These are phyloP conservation scores for Haplosporangium sp. DNA, from an alignment of 371 early-diverging fungal species.

Conservation along the genomic window DNA sequence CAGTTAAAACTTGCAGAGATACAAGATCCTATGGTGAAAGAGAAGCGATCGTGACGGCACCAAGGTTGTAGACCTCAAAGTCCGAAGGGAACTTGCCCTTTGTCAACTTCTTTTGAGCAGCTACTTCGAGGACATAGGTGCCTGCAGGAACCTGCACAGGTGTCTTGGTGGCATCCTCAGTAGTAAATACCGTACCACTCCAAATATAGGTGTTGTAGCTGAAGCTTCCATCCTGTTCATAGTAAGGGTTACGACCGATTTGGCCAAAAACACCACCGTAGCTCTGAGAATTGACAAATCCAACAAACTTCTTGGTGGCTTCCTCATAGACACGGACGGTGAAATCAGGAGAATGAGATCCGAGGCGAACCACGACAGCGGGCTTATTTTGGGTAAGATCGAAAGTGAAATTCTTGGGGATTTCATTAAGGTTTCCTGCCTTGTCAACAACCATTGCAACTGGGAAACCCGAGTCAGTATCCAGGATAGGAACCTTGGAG, in stretches of 20 bases:
- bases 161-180: background rate
- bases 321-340: conserved; percentile 26
- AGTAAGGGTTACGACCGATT: conserved; percentile 20
- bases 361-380: conserved; percentile 19
- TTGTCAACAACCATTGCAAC: background rate
- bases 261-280: conserved; percentile 18
- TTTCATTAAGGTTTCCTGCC: background rate
- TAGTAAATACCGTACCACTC: conserved; percentile 20
- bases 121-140: conserved; percentile 35
- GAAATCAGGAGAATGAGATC: conserved; percentile 39
- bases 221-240: conserved; percentile 2
- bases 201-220: conserved; percentile 17
- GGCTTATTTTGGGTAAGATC: conserved; percentile 9
- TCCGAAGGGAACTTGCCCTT: conserved; percentile 50
- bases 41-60: conserved; percentile 17
- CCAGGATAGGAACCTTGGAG: conserved; percentile 61
- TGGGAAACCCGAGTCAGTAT: conserved; percentile 19
- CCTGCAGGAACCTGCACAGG: conserved; percentile 18
- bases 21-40: no score
- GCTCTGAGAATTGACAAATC: conserved; percentile 5
- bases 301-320: conserved; percentile 18
- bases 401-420: conserved; percentile 13
- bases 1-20: background rate
- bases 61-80: conserved; percentile 35
- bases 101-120: conserved; percentile 50